Percentiles rank a stretch among this genome's conserved stretches.
Evolutionary conservation across 257 asterid genomes (phyloP).

Genomic region (Przewalskia tangutica): DNA sequence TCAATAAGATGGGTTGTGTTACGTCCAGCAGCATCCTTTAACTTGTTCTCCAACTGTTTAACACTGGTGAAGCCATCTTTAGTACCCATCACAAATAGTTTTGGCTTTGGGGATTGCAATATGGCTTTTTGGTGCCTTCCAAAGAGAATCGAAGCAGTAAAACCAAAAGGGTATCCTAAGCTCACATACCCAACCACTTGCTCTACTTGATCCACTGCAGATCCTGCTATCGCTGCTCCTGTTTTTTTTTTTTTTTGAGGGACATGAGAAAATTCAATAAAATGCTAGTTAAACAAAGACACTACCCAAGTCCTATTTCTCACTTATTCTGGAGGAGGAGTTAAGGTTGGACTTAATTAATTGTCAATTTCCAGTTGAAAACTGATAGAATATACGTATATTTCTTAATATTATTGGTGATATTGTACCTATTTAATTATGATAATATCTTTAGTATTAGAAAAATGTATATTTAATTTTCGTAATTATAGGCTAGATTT

Average conservation of each 20-base stretch:
- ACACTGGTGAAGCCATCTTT: slow-evolving; percentile 81
- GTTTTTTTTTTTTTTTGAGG: too few relatives aligned
- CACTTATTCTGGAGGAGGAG: too few relatives aligned
- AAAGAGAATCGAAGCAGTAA: slow-evolving; percentile 61
- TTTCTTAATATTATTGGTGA: too few relatives aligned
- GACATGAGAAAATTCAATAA: too few relatives aligned
- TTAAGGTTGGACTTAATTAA: too few relatives aligned
- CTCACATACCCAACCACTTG: slow-evolving; percentile 61
- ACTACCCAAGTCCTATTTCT: too few relatives aligned
- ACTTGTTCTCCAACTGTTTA: slow-evolving; percentile 63
- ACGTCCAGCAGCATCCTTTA: slow-evolving; percentile 54
- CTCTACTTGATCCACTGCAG: slow-evolving; percentile 58
- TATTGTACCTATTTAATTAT: too few relatives aligned
- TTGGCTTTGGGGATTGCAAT: slow-evolving; percentile 60
- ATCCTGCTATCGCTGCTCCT: slow-evolving; percentile 83
- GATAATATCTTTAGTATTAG: too few relatives aligned
- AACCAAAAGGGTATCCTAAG: slow-evolving; percentile 76
- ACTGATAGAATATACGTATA: fast-evolving
- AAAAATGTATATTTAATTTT: too few relatives aligned
- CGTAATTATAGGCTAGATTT: too few relatives aligned
- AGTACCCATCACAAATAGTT: slow-evolving; percentile 82
- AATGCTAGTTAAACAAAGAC: too few relatives aligned
- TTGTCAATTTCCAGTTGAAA: too few relatives aligned
- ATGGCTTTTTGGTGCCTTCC: slow-evolving; percentile 70
- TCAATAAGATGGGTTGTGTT: slow-evolving; percentile 42